These are phyloP conservation scores for Trichoderma asperellum DNA, from an alignment of 2,329 filamentous ascomycete genomes.

Conservation along the genomic window DNA sequence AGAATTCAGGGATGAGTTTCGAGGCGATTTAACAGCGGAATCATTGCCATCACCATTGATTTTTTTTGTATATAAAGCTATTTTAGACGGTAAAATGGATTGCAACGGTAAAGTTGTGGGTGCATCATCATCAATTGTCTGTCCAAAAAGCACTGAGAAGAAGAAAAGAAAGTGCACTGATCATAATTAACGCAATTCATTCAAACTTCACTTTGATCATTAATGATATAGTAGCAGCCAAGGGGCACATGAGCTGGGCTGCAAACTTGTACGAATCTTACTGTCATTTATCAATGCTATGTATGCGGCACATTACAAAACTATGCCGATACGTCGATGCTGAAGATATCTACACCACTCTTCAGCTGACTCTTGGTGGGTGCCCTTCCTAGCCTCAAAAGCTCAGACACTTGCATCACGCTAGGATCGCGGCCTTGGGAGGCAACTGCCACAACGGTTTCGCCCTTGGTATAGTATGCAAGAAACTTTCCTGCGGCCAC, in stretches of 20 bases:
- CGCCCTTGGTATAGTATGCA: slow-evolving; percentile 85
- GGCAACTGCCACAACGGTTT: slow-evolving; percentile 86
- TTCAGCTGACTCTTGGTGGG: slow-evolving; percentile 76
- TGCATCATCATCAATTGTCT: not conserved
- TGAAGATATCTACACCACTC: slow-evolving; percentile 55
- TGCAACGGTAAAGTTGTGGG: not conserved
- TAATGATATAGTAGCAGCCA: too few relatives aligned
- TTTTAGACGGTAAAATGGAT: not conserved
- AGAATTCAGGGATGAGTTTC: not conserved
- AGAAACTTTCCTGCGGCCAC: slow-evolving; percentile 79
- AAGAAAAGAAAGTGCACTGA: too few relatives aligned
- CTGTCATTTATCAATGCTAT: not conserved
- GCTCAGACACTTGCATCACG: slow-evolving; percentile 78
- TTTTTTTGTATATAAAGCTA: not conserved
- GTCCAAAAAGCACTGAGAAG: too few relatives aligned
- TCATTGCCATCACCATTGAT: not conserved
- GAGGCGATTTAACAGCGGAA: not conserved
- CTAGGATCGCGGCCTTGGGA: slow-evolving; percentile 89
- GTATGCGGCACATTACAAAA: too few relatives aligned
- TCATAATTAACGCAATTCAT: too few relatives aligned
- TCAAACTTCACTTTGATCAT: too few relatives aligned
- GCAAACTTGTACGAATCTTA: not conserved
- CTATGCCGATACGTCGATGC: slow-evolving; percentile 15
- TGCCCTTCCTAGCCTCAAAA: slow-evolving; percentile 86
- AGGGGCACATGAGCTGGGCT: not conserved